Evolutionary conservation across 805 yeast genomes (phyloP).

Genomic region (Monosporozyma yasuniensis): DNA sequence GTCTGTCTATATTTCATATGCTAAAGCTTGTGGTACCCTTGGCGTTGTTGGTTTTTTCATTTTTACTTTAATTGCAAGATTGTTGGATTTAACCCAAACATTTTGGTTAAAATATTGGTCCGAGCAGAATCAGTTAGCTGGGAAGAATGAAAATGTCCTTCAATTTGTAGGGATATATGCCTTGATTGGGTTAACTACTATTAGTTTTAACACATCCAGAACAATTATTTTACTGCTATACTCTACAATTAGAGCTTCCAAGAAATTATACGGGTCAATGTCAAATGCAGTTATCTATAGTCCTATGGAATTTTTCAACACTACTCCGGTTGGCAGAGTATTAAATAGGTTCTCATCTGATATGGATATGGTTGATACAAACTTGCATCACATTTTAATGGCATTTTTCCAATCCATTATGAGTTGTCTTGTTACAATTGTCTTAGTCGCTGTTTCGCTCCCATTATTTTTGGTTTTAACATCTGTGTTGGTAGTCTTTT

Average conservation of each 20-base stretch:
- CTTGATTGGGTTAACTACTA: constrained; percentile 44
- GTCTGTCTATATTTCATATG: constrained; percentile 45
- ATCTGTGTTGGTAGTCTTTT: constrained; percentile 39
- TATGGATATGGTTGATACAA: constrained; percentile 46
- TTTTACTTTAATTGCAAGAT: constrained; percentile 30
- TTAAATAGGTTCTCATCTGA: constrained; percentile 60
- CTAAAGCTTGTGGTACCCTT: constrained; percentile 46
- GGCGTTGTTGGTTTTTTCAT: constrained; percentile 40
- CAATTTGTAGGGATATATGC: constrained; percentile 48
- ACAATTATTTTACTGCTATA: constrained; percentile 42
- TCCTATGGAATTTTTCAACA: constrained; percentile 61
- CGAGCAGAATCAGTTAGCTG: constrained; percentile 37
- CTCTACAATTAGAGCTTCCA: constrained; percentile 50
- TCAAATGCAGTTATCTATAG: constrained; percentile 43
- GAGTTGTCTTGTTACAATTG: constrained; percentile 41
- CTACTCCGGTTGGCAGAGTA: constrained; percentile 60
- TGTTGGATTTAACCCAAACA: constrained; percentile 37
- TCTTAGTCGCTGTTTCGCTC: constrained; percentile 44
- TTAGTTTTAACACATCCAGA: constrained; percentile 38
- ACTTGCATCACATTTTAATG: constrained; percentile 45
- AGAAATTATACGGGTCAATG: constrained; percentile 48
- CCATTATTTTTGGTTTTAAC: constrained; percentile 47
- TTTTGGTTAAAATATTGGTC: constrained; percentile 69
- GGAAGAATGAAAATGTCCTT: constrained; percentile 36
- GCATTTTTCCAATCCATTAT: constrained; percentile 39